These are phyloP conservation scores for Fomitopsis schrenkii DNA, from an alignment of 1,284 basidiomycete species.

Conservation along the genomic window DNA sequence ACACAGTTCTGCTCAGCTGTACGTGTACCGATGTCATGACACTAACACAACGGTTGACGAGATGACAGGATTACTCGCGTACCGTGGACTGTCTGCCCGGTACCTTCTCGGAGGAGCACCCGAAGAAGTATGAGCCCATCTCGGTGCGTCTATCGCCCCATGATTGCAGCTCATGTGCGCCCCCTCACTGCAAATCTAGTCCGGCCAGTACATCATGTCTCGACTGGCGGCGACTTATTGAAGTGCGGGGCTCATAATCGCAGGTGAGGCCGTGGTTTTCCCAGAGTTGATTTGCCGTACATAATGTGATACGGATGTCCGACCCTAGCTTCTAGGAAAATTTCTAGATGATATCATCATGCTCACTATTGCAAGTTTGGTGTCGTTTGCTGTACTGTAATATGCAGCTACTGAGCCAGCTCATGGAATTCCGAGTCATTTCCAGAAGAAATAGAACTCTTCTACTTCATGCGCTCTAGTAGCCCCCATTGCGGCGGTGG, in stretches of 20 bases:
- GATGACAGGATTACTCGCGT: slow-evolving; percentile 33
- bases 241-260: background rate
- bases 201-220: slow-evolving; percentile 14
- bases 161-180: background rate
- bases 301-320: no score
- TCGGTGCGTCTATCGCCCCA: slow-evolving; percentile 19
- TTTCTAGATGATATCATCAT: no score
- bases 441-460: no score
- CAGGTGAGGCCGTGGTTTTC: no score
- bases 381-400: no score
- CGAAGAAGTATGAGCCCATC: slow-evolving; percentile 40
- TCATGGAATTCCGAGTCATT: no score
- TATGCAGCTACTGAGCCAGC: no score
- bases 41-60: background rate
- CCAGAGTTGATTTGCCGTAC: no score
- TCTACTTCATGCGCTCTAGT: no score
- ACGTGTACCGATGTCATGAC: slow-evolving; percentile 6
- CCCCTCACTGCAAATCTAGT: slow-evolving; percentile 3
- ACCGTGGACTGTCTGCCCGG: slow-evolving; percentile 49
- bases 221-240: slow-evolving; percentile 15
- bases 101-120: slow-evolving; percentile 39
- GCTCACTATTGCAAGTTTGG: no score
- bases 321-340: no score
- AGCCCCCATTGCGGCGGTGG: no score
- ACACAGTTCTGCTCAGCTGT: slow-evolving; percentile 41